Conservation (phyloP, 73 alveolate species). For the Tetrahymena thermophila region DNA sequence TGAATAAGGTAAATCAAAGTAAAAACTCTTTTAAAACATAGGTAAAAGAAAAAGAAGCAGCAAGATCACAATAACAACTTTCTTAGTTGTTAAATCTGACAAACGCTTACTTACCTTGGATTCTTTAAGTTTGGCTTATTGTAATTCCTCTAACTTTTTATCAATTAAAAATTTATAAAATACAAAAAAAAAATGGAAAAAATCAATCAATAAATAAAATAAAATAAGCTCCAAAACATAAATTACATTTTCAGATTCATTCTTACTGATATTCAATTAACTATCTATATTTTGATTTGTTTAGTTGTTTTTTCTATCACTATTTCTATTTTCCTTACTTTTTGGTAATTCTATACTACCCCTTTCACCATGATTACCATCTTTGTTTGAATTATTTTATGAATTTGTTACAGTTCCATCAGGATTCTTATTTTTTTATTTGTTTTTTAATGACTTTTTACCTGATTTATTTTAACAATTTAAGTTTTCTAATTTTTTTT, state of each 20-base stretch:
- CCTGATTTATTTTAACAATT: not conserved
- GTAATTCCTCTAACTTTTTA: not conserved
- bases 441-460: not conserved
- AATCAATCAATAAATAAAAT: not conserved
- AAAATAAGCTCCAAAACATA: not conserved
- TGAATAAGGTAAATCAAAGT: constrained; percentile 17
- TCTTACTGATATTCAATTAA: not conserved
- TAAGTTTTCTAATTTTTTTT: not conserved
- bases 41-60: constrained; percentile 60
- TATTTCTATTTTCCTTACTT: not conserved
- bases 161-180: not conserved
- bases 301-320: constrained; percentile 7
- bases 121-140: constrained; percentile 49
- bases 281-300: not conserved
- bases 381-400: not conserved
- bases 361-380: not conserved
- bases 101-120: constrained; percentile 80
- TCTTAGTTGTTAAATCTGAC: constrained; percentile 74
- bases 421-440: not conserved
- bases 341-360: not conserved
- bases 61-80: constrained; percentile 73
- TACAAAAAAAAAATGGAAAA: not conserved
- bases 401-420: too few species aligned
- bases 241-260: not conserved
- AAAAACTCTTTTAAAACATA: constrained; percentile 38